A percentile compares a stretch with the other conserved stretches of the same genome.
Conservation (phyloP, 2,329 filamentous ascomycete species). For the Pyricularia grisea region DNA sequence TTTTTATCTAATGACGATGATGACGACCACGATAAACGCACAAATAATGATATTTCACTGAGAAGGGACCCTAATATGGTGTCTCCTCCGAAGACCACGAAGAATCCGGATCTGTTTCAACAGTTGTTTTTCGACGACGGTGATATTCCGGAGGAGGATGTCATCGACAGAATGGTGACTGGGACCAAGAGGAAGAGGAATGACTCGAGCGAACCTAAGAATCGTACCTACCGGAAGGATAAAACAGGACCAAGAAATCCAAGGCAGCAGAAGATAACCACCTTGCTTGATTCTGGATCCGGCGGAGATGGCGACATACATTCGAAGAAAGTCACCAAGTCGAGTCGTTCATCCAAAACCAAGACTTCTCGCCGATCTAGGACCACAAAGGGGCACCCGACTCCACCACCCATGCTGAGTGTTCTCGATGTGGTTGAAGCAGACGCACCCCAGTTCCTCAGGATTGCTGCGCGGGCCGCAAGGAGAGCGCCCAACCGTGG, state of each 20-base stretch:
- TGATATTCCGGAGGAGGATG: constrained; percentile 37
- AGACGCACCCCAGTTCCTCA: constrained; percentile 47
- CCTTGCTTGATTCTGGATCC: constrained; percentile 5
- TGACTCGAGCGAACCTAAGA: constrained; percentile 14
- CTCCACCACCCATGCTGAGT: constrained; percentile 37
- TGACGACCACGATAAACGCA: constrained; percentile 8
- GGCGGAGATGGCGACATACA: not conserved
- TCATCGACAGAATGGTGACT: constrained; percentile 40
- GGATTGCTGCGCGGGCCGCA: constrained; percentile 50
- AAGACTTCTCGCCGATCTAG: not conserved
- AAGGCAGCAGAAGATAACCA: constrained; percentile 23
- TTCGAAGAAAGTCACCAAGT: not conserved
- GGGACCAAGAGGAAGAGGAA: constrained; percentile 22
- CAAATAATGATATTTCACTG: constrained; percentile 3
- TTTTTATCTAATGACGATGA: constrained; percentile 34
- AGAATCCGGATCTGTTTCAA: not conserved
- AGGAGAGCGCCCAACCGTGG: constrained; percentile 37
- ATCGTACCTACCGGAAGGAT: not conserved
- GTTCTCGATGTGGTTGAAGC: constrained; percentile 51
- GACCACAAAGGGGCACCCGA: not conserved
- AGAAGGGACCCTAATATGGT: not conserved
- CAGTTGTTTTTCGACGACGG: constrained; percentile 35
- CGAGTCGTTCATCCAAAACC: not conserved
- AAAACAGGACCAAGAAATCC: not conserved
- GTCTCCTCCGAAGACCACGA: not conserved